Conservation (phyloP, 495 filamentous ascomycete genomes). For the Pseudevernia furfuracea region DNA sequence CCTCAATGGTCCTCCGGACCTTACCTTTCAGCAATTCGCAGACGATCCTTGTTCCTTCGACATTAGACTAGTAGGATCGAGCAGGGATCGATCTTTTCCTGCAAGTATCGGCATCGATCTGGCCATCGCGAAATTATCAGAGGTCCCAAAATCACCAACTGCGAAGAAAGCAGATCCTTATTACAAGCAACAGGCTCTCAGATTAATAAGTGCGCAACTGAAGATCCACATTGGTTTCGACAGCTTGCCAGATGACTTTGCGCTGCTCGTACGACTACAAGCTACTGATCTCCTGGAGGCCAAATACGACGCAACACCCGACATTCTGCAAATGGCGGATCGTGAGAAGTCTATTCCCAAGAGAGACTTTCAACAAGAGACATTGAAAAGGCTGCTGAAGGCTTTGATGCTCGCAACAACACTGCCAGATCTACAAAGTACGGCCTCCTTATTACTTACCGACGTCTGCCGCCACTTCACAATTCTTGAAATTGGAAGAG, state of each 20-base stretch:
- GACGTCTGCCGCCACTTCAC: conserved; percentile 85
- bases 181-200: conserved; percentile 89
- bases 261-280: conserved; percentile 74
- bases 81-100: conserved; percentile 79
- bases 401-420: conserved; percentile 81
- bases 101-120: conserved; percentile 76
- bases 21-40: conserved; percentile 73
- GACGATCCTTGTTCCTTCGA: conserved; percentile 84
- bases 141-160: conserved; percentile 55
- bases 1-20: conserved; percentile 73
- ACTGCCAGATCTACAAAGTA: conserved; percentile 64
- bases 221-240: conserved; percentile 87
- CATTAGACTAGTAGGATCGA: conserved; percentile 78
- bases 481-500: conserved; percentile 78
- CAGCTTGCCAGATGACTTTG: conserved; percentile 80
- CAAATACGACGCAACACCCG: conserved; percentile 55
- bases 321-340: conserved; percentile 59
- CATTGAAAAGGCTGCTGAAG: conserved; percentile 77
- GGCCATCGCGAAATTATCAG: conserved; percentile 77
- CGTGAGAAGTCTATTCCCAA: conserved; percentile 75
- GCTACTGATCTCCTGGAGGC: conserved; percentile 71
- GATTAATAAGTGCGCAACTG: conserved; percentile 74
- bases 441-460: conserved; percentile 63
- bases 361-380: conserved; percentile 70
- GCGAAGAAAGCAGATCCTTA: conserved; percentile 70